These are phyloP conservation scores for Parathielavia hyrcaniae DNA, from an alignment of 495 filamentous ascomycete genomes.

Conservation along the genomic window DNA sequence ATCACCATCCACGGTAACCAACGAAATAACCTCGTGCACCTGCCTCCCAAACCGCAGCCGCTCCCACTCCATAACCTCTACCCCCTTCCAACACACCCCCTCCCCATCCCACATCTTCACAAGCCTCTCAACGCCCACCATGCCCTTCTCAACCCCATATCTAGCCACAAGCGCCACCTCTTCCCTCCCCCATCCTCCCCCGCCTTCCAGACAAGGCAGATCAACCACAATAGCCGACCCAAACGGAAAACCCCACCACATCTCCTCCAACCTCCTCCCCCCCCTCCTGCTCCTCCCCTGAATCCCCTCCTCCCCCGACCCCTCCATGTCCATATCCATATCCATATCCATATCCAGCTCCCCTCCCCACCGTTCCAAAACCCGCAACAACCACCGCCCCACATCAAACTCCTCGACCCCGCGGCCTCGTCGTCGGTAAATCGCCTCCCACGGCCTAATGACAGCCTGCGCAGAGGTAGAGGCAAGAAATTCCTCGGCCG, in stretches of 20 bases:
- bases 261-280: conserved; percentile 24
- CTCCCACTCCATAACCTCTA: conserved; percentile 32
- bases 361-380: conserved; percentile 19
- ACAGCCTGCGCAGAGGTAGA: conserved; percentile 26
- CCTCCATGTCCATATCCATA: too few relatives aligned
- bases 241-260: conserved; percentile 35
- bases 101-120: conserved; percentile 27
- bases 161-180: conserved; percentile 30
- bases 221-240: conserved; percentile 36
- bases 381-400: conserved; percentile 31
- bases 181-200: conserved; percentile 23
- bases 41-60: conserved; percentile 33
- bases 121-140: conserved; percentile 29
- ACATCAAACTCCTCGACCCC: conserved; percentile 26
- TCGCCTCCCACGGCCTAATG: conserved; percentile 29
- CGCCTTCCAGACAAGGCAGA: background rate
- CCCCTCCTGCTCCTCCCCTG: background rate
- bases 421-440: conserved; percentile 22
- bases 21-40: conserved; percentile 39
- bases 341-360: too few relatives aligned
- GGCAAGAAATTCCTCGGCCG: conserved; percentile 29
- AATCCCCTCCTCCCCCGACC: background rate
- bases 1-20: conserved; percentile 32
- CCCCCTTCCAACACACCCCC: conserved; percentile 22
- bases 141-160: conserved; percentile 37